Conservation (phyloP, 139 green algal species). For the Closterium sp. region DNA sequence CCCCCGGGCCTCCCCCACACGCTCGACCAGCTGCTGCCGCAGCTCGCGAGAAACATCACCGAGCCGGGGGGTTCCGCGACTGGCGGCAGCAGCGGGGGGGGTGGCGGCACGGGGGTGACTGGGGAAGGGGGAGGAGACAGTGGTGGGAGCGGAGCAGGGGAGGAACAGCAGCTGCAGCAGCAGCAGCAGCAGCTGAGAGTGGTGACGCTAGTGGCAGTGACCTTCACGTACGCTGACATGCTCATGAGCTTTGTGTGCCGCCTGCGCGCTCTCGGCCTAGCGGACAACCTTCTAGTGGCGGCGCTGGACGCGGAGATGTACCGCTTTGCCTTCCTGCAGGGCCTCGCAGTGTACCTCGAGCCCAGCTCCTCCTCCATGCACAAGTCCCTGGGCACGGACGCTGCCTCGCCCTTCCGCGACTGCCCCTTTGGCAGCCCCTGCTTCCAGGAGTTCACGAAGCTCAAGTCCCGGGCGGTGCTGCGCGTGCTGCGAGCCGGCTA, state of each 20-base stretch:
- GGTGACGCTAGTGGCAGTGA: slow-evolving; percentile 21
- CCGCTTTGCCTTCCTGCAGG: slow-evolving; percentile 8
- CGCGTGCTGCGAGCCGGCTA: slow-evolving; percentile 5
- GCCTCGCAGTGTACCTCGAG: slow-evolving; percentile 22
- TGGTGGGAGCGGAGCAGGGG: not conserved
- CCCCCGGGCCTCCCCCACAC: slow-evolving; percentile 12
- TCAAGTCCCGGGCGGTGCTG: slow-evolving; percentile 7
- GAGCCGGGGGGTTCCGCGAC: not conserved
- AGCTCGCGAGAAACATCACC: not conserved
- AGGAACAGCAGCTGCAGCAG: not conserved
- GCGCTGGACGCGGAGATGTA: slow-evolving; percentile 29
- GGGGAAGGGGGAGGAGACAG: too few relatives aligned
- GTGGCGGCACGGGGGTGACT: not conserved
- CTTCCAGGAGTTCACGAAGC: slow-evolving; percentile 22
- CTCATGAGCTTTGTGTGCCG: slow-evolving; percentile 38
- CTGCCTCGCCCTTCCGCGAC: not conserved
- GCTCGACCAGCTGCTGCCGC: slow-evolving; percentile 15
- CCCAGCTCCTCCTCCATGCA: not conserved
- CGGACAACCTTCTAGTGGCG: slow-evolving; percentile 19
- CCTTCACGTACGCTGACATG: slow-evolving; percentile 25
- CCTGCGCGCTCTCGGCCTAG: slow-evolving; percentile 9
- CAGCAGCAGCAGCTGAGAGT: not conserved
- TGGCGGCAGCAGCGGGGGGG: not conserved
- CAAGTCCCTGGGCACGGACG: not conserved
- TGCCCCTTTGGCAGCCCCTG: slow-evolving; percentile 2